A percentile compares a stretch with the other conserved stretches of the same genome.
phyloP scores from a whole-genome alignment of 2,329 filamentous ascomycete genomes.

The Zasmidium angulare region DNA sequence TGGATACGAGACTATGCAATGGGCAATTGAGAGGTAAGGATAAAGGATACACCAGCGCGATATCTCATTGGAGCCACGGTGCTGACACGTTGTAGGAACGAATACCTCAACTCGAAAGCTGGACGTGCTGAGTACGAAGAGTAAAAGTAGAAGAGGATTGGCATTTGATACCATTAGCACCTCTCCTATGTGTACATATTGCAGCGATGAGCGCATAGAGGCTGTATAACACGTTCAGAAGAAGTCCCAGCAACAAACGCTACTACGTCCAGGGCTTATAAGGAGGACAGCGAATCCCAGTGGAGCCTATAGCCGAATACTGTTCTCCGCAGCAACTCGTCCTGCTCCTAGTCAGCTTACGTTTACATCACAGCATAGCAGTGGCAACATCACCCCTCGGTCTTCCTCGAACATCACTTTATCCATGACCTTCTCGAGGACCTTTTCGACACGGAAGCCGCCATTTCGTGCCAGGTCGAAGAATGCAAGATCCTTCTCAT shows the following conservation, averaged over 20 bases:
- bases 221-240: constrained; percentile 14
- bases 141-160: constrained; percentile 15
- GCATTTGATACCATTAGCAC: constrained; percentile 3
- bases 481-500: constrained; percentile 80
- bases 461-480: constrained; percentile 72
- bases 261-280: neutral
- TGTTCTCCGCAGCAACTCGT: constrained; percentile 76
- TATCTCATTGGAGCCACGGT: constrained; percentile 3
- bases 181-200: constrained; percentile 16
- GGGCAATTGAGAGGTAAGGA: constrained; percentile 85
- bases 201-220: constrained; percentile 3
- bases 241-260: neutral
- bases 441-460: constrained; percentile 75
- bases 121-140: constrained; percentile 58
- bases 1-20: constrained; percentile 82
- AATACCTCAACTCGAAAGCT: constrained; percentile 78
- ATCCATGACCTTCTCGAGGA: constrained; percentile 79
- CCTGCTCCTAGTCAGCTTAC: constrained; percentile 42
- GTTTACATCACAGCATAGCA: neutral
- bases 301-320: constrained; percentile 75
- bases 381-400: constrained; percentile 59
- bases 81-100: constrained; percentile 57
- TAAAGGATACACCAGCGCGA: constrained; percentile 8
- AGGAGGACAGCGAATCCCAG: constrained; percentile 49
- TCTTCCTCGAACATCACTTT: constrained; percentile 88